phyloP scores from a whole-genome alignment of 371 early-diverging fungal species.

The Thermomucor indicae-seudaticae region DNA sequence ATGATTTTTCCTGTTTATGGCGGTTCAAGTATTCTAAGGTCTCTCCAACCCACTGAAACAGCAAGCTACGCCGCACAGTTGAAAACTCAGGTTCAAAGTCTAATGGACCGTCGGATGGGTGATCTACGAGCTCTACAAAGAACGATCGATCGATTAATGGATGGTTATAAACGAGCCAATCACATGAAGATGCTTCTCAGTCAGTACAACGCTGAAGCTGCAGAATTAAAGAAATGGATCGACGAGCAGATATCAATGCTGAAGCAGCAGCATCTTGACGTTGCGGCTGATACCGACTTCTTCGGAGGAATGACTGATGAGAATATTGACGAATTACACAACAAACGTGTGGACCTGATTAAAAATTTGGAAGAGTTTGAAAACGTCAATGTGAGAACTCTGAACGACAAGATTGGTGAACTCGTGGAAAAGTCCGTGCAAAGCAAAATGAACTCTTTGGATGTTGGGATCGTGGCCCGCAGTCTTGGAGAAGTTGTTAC shows the following conservation, averaged over 20 bases:
- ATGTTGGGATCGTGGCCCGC: conserved; percentile 23
- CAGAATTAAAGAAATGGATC: conserved; percentile 29
- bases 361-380: conserved; percentile 26
- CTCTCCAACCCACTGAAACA: conserved; percentile 11
- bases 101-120: conserved; percentile 27
- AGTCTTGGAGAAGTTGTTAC: conserved; percentile 31
- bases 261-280: conserved; percentile 27
- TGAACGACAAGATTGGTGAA: conserved; percentile 33
- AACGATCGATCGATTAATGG: conserved; percentile 17
- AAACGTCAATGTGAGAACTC: conserved; percentile 11
- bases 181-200: conserved; percentile 17
- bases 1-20: conserved; percentile 29
- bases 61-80: conserved; percentile 5
- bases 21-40: conserved; percentile 16
- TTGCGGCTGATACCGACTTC: conserved; percentile 25
- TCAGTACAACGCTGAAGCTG: conserved; percentile 28
- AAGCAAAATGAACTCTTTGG: conserved; percentile 19
- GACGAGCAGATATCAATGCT: conserved; percentile 22
- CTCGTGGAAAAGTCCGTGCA: conserved; percentile 23
- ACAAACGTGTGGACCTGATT: conserved; percentile 12
- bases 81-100: conserved; percentile 16
- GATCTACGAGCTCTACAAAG: conserved; percentile 17
- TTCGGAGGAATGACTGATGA: conserved; percentile 10
- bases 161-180: conserved; percentile 18
- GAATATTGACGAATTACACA: conserved; percentile 15